Evolutionary conservation across 805 yeast species (phyloP), one percentile per base, ranked within the genome.

Genomic region (Zygosaccharomyces lentus): DNA sequence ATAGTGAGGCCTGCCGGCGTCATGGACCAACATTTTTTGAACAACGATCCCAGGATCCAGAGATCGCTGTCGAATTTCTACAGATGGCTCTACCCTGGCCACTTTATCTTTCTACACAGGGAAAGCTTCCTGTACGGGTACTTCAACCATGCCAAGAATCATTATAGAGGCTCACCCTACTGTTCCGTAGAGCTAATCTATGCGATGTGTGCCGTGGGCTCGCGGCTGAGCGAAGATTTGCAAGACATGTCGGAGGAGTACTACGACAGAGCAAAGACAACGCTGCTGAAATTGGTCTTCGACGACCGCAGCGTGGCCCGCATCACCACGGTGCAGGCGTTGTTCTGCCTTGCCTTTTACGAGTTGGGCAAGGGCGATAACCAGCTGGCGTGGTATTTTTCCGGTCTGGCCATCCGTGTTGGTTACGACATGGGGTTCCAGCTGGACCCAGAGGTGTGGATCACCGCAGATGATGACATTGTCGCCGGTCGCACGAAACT

Each of bases 391-490:
- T 81, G 85, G 85, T 74, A 79, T 72, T 69, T 80, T 29, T 70
- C 77, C 2, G 87, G 86, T 3, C 70, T 74, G 42, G 85, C 83
- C 7, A 72, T 80, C 53, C 64, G 86, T 42, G 80, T 81, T 70
- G 87, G 87, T 1, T 77, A 73, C 52, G 82, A 80, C 57, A 65
- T 81, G 54, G 85, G 85, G 1, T 80, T 80, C 56, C 84, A 81
- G 55, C 63, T 80, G 45, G 74, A 77, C 50, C 84, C 85, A 1
- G 68, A 75, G 49, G 77, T 74, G n/a, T 80, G 84, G 84, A 72
- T 73, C 51, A 55, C 67, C 7, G 65, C 60, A 9, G 68, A 63
- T 27, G 35, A 49, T 30, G 71, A 70, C 49, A 65, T 67, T 13
- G 61, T 61, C 15, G 61, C 66, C n/a, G 58, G 57, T 38, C 54